Evolutionary conservation across 2,329 filamentous ascomycete species (phyloP), one percentile per base, ranked within the genome.

Genomic region (Aureobasidium vineae): DNA sequence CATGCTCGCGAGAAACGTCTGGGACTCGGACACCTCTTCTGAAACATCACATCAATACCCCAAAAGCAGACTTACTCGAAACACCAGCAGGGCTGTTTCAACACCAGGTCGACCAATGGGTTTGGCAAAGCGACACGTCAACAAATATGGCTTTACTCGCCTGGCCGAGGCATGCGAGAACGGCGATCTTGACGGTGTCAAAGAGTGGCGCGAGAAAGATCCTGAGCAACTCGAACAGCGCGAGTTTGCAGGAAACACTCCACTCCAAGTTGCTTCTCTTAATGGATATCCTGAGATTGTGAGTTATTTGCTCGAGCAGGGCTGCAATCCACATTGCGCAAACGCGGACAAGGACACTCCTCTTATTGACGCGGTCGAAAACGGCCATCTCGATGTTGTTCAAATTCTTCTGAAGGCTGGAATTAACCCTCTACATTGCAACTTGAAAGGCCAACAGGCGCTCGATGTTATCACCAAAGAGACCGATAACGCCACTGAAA

Each of bases 201-300:
- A 90, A 75, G 84, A 86, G 71, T 86, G 90, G 69, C 84, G 92
- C 38, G 82, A 85, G 10, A 91, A 96, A 74, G 86, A 92, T 23
- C 92, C 92, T 0, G 91, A 96, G 69, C 92, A 98, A 76, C 78
- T 98, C 64, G 91, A 99, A 71, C 85, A 93, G 67, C 87, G 91
- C 28, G 95, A 99, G 74, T 96, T 97, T 75, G 95, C 95, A 16
- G 91, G 92, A n/a, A 98, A 98, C 73, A 96, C 94, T 0, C 95
- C 95, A 28, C 82, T 99, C 40, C 95, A 99, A 77, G 95, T 97
- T 70, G 94, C 95, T 40, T 88, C 93, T 38, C 83, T 99, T 67
- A 90, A 95, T 73, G 95, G 95, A 7, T 90, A 89, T 75, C 88
- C 88, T 38, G 86, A 95, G 65, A 93, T 98, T 66, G 95, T 98